These are phyloP conservation scores for Syzygium jambos DNA, from an alignment of 345 rosid genomes.

Conservation along the genomic window DNA sequence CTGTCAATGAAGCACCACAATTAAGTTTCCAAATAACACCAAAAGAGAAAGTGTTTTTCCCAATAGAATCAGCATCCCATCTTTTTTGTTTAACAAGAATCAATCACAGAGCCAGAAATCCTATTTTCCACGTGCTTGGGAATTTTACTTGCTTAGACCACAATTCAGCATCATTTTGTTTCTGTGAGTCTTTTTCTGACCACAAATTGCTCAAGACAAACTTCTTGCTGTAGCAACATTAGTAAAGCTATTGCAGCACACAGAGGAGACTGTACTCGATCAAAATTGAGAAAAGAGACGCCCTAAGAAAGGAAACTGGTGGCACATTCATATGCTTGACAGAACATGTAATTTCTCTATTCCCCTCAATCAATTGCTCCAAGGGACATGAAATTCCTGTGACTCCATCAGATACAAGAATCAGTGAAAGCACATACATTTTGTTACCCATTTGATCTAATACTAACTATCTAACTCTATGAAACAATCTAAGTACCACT, in stretches of 20 bases:
- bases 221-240: not conserved
- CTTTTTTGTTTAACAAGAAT: not conserved
- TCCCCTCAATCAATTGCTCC: not conserved
- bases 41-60: not conserved
- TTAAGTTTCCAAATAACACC: not conserved
- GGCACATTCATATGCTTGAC: not conserved
- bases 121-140: not conserved
- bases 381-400: not conserved
- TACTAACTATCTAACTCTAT: not conserved
- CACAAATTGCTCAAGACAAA: not conserved
- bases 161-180: not conserved
- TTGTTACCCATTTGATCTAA: not conserved
- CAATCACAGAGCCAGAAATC: not conserved
- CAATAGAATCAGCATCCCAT: not conserved
- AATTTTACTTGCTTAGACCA: not conserved
- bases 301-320: not conserved
- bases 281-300: not conserved
- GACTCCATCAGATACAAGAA: not conserved
- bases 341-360: not conserved
- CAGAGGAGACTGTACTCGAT: not conserved
- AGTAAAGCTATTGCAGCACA: not conserved
- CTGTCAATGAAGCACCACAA: slow-evolving; percentile 17
- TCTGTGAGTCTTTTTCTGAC: not conserved
- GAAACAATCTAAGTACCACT: not conserved
- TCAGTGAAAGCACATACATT: not conserved